Conservation (phyloP, 2,329 filamentous ascomycete species). For the Zymoseptoria brevis region DNA sequence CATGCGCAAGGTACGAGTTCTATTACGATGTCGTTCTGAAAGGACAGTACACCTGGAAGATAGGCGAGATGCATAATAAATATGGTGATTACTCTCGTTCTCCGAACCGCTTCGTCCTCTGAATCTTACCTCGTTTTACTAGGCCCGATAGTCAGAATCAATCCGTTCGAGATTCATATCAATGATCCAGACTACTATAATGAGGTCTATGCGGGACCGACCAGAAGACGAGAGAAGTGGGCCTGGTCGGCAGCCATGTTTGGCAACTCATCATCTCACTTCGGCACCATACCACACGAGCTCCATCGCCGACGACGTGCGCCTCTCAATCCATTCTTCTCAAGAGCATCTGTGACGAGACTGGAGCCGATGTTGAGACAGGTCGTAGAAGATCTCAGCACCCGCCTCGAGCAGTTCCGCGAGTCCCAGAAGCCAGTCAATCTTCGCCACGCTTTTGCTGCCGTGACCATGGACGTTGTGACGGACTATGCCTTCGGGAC, state of each 20-base stretch:
- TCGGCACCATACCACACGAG: constrained; percentile 5
- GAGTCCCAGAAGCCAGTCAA: constrained; percentile 9
- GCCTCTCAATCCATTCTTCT: constrained; percentile 11
- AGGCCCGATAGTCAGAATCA: constrained; percentile 38
- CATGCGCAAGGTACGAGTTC: constrained; percentile 9
- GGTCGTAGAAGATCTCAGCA: constrained; percentile 4
- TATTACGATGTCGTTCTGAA: constrained; percentile 10
- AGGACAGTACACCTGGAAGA: constrained; percentile 11
- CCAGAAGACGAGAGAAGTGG: constrained; percentile 13
- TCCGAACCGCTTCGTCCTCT: constrained; percentile 1
- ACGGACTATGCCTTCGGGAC: constrained; percentile 14
- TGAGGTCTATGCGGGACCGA: constrained; percentile 18
- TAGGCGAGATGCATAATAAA: constrained; percentile 8
- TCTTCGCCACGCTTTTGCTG: constrained; percentile 10
- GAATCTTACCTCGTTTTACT: constrained; percentile 28
- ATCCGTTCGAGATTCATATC: constrained; percentile 37
- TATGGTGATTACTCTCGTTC: constrained; percentile 3
- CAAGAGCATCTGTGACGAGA: constrained; percentile 4
- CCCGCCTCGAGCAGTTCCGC: constrained; percentile 9
- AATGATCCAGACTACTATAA: constrained; percentile 32
- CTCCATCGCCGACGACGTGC: constrained; percentile 8
- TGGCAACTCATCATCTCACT: constrained; percentile 4
- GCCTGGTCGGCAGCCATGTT: constrained; percentile 9
- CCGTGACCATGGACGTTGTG: constrained; percentile 14
- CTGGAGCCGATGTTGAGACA: constrained; percentile 6